Base-by-base conservation (phyloP, 2,329 filamentous ascomycete genomes). In the Fusarium pilosicola region DNA sequence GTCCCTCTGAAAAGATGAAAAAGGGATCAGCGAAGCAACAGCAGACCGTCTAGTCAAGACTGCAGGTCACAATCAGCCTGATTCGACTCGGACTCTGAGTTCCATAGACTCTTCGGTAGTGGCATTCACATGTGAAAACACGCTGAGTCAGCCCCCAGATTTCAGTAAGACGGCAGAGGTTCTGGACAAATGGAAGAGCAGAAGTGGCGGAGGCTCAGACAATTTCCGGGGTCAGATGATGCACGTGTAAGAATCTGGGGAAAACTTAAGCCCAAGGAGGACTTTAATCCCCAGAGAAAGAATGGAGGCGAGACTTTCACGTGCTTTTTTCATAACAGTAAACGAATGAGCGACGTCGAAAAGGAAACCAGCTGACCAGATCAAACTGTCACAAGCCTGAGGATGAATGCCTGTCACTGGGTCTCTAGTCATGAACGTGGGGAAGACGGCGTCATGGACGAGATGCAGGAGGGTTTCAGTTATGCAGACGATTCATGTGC, bases 221-320 rank as follows among this genome's bases (percentile, higher is more conserved):
- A 39, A 41, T 62, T 67, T 62, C 57, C 20, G 58, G 71, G 71
- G 68, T 74, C 71, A 74, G 59, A 74, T 74, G 71, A 74, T 74
- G 58, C 68, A 74, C 48, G 51, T 74, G 71, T 60, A 60, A 39
- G 64, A 74, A 74, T 74, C 68, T 34, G 71, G 71, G 71, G 71
- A 74, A 74, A 70, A 71, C 62, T 68, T 64, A 74, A 74, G 56
- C 28, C 38, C 39, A 30, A 38, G 49, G 55, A 65, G 64, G 39
- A 62, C 46, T 62, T 32, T 24, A 34, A 34, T 60, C 68, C 49
- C 68, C 48, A 61, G 58, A 51, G 26, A 32, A 44, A 56, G 39
- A 49, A 49, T 57, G 38, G 49, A 66, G 55, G 46, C 36, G 24
- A 34, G 42, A 62, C 68, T 74, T 74, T 74, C 71, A 74, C 71